Conservation (phyloP, 2,329 filamentous ascomycete species). For the Penicillium brasilianum region DNA sequence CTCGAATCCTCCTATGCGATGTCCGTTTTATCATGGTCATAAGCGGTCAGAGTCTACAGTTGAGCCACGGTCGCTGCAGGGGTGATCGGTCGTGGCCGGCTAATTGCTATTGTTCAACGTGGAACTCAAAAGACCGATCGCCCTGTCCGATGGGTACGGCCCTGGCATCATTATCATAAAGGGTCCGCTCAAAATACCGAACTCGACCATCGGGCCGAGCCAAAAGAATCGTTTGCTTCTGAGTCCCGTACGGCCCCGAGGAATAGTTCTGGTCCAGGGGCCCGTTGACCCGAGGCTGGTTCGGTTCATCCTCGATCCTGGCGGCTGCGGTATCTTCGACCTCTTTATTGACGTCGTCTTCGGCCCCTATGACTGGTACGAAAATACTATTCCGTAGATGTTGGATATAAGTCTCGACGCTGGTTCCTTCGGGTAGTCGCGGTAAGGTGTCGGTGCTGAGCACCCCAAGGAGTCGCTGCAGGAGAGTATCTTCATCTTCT, state of each 20-base stretch:
- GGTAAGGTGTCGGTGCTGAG: conserved; percentile 63
- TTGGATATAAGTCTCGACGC: conserved; percentile 60
- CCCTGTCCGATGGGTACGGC: conserved; percentile 53
- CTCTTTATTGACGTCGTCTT: conserved; percentile 45
- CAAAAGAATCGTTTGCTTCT: conserved; percentile 67
- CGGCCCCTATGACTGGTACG: conserved; percentile 60
- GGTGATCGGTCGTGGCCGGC: conserved; percentile 8
- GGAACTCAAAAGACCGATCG: conserved; percentile 51
- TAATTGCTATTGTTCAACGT: conserved; percentile 28
- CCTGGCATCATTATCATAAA: conserved; percentile 60
- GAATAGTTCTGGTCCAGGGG: conserved; percentile 41
- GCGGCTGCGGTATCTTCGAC: conserved; percentile 45
- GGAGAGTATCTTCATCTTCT: conserved; percentile 55
- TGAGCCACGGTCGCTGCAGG: conserved; percentile 4
- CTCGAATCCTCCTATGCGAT: not conserved
- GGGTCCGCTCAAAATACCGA: conserved; percentile 66
- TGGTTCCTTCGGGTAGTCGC: conserved; percentile 51
- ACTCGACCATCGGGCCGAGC: conserved; percentile 61
- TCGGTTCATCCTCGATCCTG: conserved; percentile 29
- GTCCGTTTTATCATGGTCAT: conserved; percentile 11
- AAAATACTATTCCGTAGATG: conserved; percentile 66
- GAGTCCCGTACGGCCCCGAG: conserved; percentile 65
- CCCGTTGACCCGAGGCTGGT: conserved; percentile 25
- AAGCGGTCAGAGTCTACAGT: conserved; percentile 8
- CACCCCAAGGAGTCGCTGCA: conserved; percentile 58